phyloP scores from a whole-genome alignment of 441 rosid species.

The Pelargonium fulgidum region DNA sequence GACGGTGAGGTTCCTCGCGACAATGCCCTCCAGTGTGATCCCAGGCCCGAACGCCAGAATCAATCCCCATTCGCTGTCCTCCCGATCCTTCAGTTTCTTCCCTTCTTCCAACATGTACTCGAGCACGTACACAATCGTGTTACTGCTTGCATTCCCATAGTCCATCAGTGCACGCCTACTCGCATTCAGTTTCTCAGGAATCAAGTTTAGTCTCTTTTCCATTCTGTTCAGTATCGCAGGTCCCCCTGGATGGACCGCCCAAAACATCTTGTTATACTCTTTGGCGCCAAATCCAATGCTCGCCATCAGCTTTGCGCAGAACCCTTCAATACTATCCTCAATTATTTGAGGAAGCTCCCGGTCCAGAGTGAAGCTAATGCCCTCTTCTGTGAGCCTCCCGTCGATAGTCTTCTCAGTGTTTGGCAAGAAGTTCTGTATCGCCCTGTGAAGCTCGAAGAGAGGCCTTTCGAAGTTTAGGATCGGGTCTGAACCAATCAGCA shows the following conservation, averaged over 20 bases:
- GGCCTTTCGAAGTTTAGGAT: slow-evolving; percentile 46
- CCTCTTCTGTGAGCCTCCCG: slow-evolving; percentile 78
- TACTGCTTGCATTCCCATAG: slow-evolving; percentile 91
- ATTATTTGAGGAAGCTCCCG: slow-evolving; percentile 91
- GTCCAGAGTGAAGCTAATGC: slow-evolving; percentile 77
- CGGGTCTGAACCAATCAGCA: slow-evolving; percentile 75
- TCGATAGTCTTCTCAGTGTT: slow-evolving; percentile 71
- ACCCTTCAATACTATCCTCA: slow-evolving; percentile 73
- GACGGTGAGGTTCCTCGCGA: slow-evolving; percentile 74
- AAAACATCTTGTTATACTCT: slow-evolving; percentile 68
- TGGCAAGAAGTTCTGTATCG: slow-evolving; percentile 79
- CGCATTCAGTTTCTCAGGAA: slow-evolving; percentile 63
- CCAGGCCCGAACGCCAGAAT: slow-evolving; percentile 94
- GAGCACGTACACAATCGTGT: slow-evolving; percentile 77
- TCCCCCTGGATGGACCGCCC: slow-evolving; percentile 99
- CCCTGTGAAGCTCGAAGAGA: slow-evolving; percentile 81
- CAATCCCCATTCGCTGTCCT: slow-evolving; percentile 60
- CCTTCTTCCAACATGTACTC: slow-evolving; percentile 83
- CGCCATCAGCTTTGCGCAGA: slow-evolving; percentile 57
- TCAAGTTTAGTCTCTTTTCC: slow-evolving; percentile 63
- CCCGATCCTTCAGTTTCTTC: slow-evolving; percentile 30
- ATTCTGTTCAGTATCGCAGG: slow-evolving; percentile 83
- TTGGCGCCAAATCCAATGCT: slow-evolving; percentile 32
- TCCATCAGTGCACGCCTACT: slow-evolving; percentile 87
- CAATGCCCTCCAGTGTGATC: slow-evolving; percentile 86